Base-by-base conservation (phyloP, 495 filamentous ascomycete species). In the Parmelia sp. region DNA sequence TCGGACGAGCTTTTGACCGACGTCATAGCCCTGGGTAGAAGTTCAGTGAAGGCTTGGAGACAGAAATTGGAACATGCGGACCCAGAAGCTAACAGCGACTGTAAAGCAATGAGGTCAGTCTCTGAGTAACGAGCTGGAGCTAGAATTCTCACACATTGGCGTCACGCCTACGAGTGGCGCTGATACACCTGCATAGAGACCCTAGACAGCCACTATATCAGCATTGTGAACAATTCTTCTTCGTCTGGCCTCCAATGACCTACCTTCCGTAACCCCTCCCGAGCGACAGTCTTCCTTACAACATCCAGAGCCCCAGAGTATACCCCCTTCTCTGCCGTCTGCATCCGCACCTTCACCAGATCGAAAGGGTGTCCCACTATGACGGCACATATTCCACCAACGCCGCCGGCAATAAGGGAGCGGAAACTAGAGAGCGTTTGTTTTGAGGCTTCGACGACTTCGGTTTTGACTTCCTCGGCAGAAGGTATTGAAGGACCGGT, bases 41-140 rank as follows among this genome's bases (percentile, higher is more conserved):
- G 11, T 21, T 61, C 27, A 57, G 44, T 39, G 27, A 4, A 57
- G 31, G 9, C 14, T 55, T 35, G 42, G 23, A 33, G 9, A 47
- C 23, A 51, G 42, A 9, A 33, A 4, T 14, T 29, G 8, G 25
- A 11, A 14, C 11, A 36, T 42, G n/a, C 44, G n/a, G 64, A 67
- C 65, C 80, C 94, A 98, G 83, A 98, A 98, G 73, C 91, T 96
- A 57, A 98, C 92, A 71, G 94, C 94, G 77, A 97, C 92, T 97
- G 63, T 59, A 47, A 29, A 63, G 56, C 47, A 17, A 29, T 29
- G 42, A 21, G 37, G 56, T 47, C 45, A 40, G 45, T 14, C 19
- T n/a, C 33, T 25, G 19, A 10, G 8, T 15, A n/a, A 42, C 11
- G 25, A 33, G 25, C 14, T n/a, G 40, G 27, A 66, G 83, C 4